Base-by-base conservation (phyloP, 345 rosid species). In the Eucalyptus tenuipes region DNA sequence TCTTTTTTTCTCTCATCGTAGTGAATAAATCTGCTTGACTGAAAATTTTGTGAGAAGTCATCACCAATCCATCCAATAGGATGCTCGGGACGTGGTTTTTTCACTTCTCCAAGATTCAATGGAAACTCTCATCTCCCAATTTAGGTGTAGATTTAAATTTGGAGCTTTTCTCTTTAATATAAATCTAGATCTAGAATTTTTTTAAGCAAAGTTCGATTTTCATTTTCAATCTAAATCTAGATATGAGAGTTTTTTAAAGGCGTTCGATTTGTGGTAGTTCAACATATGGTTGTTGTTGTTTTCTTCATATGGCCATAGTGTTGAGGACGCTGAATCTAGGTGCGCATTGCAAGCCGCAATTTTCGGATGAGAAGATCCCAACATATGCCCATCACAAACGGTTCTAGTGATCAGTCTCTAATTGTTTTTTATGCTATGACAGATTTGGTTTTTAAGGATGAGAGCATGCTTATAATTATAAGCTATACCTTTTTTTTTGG, bases 321-420 rank as follows among this genome's bases (percentile, higher is more conserved):
- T 29, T 55, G 12, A 24, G 29, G 13, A 55, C 13, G 1, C 13
- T 5, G 6, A 24, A 55, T 22, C 61, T 55, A 55, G 61, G 27
- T 5, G 5, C 0, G 3, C 25, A 55, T 52, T 22, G 5, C 29
- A 55, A 55, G 61, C 29, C 11, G 0, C 24, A 55, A 0, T 55
- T 55, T 55, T 5, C 1, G 12, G 29, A 55, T 22, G 27, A 24
- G 27, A 57, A 57, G 64, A 57, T 57, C 64, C 25, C 0, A 5
- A 3, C 1, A 1, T 20, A 20, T 55, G 12, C 27, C 64, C 29
- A 10, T 57, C 27, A 57, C 29, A 9, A 9, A 55, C 1, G 3
- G 1, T 24, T 22, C 5, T 3, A 1, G 3, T 55, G 12, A 55
- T 22, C 12, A 2, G 6, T 10, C 12, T 24, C 12, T 9, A 22